Evolutionary conservation across 805 yeast species (phyloP).

Genomic region (Kazachstania africana): DNA sequence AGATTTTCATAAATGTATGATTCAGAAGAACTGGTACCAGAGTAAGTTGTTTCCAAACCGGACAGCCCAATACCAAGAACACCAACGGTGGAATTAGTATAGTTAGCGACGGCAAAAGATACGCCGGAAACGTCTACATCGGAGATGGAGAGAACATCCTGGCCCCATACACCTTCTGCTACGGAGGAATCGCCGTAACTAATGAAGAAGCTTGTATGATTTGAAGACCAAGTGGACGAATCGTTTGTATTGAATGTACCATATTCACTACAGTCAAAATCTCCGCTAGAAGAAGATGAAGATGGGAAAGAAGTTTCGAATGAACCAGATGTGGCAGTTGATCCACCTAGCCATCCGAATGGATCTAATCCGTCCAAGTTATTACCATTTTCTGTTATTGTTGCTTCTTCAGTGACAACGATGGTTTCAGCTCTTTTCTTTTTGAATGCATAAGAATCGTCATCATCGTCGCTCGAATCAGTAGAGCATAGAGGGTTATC

Average conservation of each 20-base stretch:
- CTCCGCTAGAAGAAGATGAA: constrained; percentile 4
- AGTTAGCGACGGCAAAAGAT: constrained; percentile 24
- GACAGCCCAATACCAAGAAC: constrained; percentile 43
- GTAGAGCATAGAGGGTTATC: constrained; percentile 35
- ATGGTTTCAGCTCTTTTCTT: constrained; percentile 1
- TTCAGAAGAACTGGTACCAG: constrained; percentile 16
- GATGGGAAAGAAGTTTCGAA: background rate
- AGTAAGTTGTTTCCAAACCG: constrained; percentile 51
- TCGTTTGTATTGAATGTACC: constrained; percentile 29
- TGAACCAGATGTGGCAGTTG: background rate
- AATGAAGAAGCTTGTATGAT: constrained; percentile 31
- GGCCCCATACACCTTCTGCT: constrained; percentile 46
- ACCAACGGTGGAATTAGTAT: constrained; percentile 28
- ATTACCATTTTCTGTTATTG: background rate
- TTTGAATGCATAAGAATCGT: background rate
- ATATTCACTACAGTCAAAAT: constrained; percentile 28
- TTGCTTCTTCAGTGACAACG: background rate
- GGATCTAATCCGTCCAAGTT: background rate
- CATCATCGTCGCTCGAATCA: constrained; percentile 1
- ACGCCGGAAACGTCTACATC: constrained; percentile 34
- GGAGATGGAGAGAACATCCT: constrained; percentile 29
- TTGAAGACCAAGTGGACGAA: constrained; percentile 26
- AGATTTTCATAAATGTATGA: constrained; percentile 8
- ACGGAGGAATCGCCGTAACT: constrained; percentile 40
- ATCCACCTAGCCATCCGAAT: background rate